Percentiles rank a stretch among this genome's conserved stretches.
These are phyloP conservation scores for Tuctoria greenei DNA, from an alignment of 176 grass and related monocot species.

Conservation along the genomic window DNA sequence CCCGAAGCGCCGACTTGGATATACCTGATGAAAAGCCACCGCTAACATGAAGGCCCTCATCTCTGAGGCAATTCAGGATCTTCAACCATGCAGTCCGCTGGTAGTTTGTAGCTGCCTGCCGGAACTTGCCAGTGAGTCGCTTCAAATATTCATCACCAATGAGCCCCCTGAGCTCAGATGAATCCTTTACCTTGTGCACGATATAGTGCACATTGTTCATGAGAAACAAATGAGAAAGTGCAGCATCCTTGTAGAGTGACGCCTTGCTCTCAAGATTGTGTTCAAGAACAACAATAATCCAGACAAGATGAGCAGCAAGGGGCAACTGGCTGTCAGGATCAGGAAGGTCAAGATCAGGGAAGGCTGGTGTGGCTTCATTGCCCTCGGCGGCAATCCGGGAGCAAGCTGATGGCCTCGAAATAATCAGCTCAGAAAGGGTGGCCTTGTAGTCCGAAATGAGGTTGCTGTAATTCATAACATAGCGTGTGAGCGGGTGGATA, in stretches of 20 bases:
- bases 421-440: conserved; percentile 69
- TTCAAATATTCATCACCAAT: conserved; percentile 74
- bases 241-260: conserved; percentile 63
- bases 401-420: conserved; percentile 57
- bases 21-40: conserved; percentile 77
- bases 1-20: conserved; percentile 73
- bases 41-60: conserved; percentile 84
- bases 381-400: conserved; percentile 33
- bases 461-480: conserved; percentile 92
- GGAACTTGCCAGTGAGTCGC: conserved; percentile 61
- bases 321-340: conserved; percentile 66
- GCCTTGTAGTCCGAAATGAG: conserved; percentile 87
- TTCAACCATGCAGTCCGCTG: conserved; percentile 78
- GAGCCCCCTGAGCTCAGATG: conserved; percentile 58
- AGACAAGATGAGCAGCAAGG: conserved; percentile 73
- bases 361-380: conserved; percentile 30
- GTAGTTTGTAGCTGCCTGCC: conserved; percentile 60
- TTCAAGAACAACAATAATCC: conserved; percentile 80
- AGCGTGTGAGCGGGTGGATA: conserved; percentile 85
- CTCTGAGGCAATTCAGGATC: conserved; percentile 76
- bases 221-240: conserved; percentile 72
- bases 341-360: conserved; percentile 60
- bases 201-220: conserved; percentile 99
- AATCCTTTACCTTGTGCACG: conserved; percentile 78
- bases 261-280: conserved; percentile 86